Percentiles rank a stretch among this genome's conserved stretches.
Conservation (phyloP, 495 filamentous ascomycete genomes). For the Neurospora sp. region DNA sequence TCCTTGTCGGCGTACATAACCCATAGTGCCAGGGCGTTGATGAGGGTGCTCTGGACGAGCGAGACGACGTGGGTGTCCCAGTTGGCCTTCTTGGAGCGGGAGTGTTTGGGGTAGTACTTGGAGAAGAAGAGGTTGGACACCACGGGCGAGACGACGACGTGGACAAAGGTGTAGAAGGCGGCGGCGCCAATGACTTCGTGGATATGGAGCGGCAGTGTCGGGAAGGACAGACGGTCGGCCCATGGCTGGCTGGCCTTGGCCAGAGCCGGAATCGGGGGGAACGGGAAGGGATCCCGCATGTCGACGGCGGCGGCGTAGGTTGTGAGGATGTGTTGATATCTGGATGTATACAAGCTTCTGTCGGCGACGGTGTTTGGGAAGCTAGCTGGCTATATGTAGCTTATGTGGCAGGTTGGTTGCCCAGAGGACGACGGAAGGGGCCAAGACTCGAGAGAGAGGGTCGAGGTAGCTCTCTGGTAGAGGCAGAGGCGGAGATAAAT, state of each 20-base stretch:
- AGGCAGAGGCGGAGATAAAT: neutral
- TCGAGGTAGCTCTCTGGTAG: neutral
- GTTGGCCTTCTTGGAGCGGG: conserved; percentile 63
- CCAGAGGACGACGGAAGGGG: neutral
- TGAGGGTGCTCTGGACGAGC: conserved; percentile 72
- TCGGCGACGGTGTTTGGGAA: neutral
- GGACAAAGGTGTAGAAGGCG: conserved; percentile 65
- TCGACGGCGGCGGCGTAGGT: neutral
- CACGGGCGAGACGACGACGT: conserved; percentile 60
- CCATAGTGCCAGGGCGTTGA: conserved; percentile 71
- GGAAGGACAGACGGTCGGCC: conserved; percentile 49
- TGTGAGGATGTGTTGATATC: neutral
- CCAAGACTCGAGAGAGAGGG: neutral
- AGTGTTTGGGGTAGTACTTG: conserved; percentile 56
- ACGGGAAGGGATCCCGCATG: conserved; percentile 66
- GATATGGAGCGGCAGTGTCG: conserved; percentile 70
- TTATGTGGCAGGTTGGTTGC: neutral
- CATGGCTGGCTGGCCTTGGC: conserved; percentile 44
- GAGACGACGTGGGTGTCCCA: conserved; percentile 98
- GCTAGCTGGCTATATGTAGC: neutral
- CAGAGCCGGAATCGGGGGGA: conserved; percentile 45
- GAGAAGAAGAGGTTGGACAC: conserved; percentile 63
- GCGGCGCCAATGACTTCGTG: conserved; percentile 79
- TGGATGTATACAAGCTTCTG: neutral
- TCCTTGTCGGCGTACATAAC: conserved; percentile 73